phyloP scores from a whole-genome alignment of 371 early-diverging fungal species.

The Choanephora cucurbitarum region DNA sequence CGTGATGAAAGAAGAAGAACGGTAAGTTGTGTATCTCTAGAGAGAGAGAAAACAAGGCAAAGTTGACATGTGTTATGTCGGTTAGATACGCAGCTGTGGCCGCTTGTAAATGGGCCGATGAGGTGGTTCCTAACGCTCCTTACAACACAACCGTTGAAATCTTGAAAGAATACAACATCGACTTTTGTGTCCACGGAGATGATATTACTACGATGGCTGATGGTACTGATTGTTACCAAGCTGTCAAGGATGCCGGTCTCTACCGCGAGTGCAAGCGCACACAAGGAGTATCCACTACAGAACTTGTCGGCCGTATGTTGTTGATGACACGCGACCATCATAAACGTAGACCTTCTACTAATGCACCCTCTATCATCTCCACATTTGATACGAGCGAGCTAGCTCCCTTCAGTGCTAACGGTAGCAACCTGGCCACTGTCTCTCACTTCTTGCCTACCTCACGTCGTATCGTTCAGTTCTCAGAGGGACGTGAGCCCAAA shows the following conservation, averaged over 20 bases:
- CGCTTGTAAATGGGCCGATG: slow-evolving; percentile 97
- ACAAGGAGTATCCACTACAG: slow-evolving; percentile 92
- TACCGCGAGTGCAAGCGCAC: slow-evolving; percentile 95
- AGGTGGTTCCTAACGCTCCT: slow-evolving; percentile 93
- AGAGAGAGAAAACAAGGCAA: too few relatives aligned
- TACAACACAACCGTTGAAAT: slow-evolving; percentile 87
- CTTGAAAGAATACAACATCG: slow-evolving; percentile 82
- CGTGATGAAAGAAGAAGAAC: slow-evolving; percentile 94
- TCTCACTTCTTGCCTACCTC: slow-evolving; percentile 91
- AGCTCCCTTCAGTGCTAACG: slow-evolving; percentile 15
- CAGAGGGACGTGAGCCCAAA: slow-evolving; percentile 78
- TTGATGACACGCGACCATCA: slow-evolving; percentile 89
- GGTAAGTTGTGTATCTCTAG: slow-evolving; percentile 40
- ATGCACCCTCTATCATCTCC: slow-evolving; percentile 3
- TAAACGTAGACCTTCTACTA: slow-evolving; percentile 30
- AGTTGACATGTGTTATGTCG: too few relatives aligned
- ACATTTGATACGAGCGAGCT: slow-evolving; percentile 13
- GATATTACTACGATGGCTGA: slow-evolving; percentile 95
- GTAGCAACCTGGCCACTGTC: slow-evolving; percentile 31
- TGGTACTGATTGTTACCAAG: slow-evolving; percentile 94
- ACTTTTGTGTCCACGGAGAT: slow-evolving; percentile 96
- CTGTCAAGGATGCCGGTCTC: slow-evolving; percentile 91
- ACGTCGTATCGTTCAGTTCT: slow-evolving; percentile 85
- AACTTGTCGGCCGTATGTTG: slow-evolving; percentile 95
- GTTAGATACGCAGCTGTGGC: slow-evolving; percentile 90